Base-by-base conservation (phyloP, 164 flowering plant genomes). In the Brasenia schreberi region DNA sequence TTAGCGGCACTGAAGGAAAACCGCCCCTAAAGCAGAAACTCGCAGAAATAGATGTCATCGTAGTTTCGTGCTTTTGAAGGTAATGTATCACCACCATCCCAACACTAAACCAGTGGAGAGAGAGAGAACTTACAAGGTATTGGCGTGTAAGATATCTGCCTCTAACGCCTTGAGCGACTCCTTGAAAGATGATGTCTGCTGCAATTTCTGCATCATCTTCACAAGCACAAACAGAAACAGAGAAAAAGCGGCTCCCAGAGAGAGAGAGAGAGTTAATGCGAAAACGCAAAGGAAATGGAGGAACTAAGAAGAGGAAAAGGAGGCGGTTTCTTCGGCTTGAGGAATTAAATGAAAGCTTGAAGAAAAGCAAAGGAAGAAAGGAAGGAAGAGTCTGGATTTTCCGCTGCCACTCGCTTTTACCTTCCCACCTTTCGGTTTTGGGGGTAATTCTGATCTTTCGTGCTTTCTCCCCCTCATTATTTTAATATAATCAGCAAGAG, bases 91-190 rank as follows among this genome's bases (percentile, higher is more conserved):
- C 53, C 43, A 42, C 14, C 27, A 58, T 45, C 18, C 52, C 27
- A 14, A 16, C 23, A 67, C 43, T 39, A 59, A 62, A 69, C 43
- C 11, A n/a, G 12, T 23, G 7, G 18, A 63, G 66, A 63, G 52
- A 56, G 69, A 65, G 49, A 68, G 5, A 73, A 73, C 95, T 81
- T 62, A 91, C 96, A 91, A 42, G 71, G 86, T 66, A 78, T 91
- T 88, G 6, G 96, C 96, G 71, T 87, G 83, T 65, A 87, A 88
- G 33, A 91, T 80, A 77, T 91, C 96, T 71, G 86, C 87, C 71
- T 91, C 97, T 59, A 91, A 65, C 23, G 79, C 79, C 72, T 84
- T 84, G 42, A 88, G 63, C 19, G 87, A 83, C 42, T 91, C 97
- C 71, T 80, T 79, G 69, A 73, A 82, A 68, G 92, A 87, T 73